phyloP scores from a whole-genome alignment of 176 grass and related monocot genomes.

The Rhynchospora breviuscula region DNA sequence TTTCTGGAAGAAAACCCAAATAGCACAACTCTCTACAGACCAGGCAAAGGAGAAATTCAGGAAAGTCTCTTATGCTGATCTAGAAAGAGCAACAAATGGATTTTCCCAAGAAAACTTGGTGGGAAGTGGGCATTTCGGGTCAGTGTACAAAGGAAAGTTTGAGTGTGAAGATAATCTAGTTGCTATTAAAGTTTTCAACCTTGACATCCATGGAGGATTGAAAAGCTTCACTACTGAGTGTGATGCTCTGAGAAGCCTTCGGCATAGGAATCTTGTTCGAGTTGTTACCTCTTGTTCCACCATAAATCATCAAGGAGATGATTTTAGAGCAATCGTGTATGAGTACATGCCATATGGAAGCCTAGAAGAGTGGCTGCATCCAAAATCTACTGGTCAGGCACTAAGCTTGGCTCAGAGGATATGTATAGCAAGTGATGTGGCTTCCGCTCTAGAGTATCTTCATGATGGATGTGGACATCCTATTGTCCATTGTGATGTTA shows the following conservation, averaged over 20 bases:
- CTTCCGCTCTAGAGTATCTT: constrained; percentile 38
- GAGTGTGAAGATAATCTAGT: not conserved
- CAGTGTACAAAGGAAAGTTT: constrained; percentile 5
- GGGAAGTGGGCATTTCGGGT: not conserved
- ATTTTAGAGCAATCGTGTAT: constrained; percentile 41
- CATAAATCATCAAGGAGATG: not conserved
- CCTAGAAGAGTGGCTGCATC: constrained; percentile 52
- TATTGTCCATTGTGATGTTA: constrained; percentile 52
- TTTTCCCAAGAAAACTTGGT: constrained; percentile 6
- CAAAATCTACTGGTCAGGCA: not conserved
- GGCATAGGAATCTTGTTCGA: constrained; percentile 20
- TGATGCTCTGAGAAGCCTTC: constrained; percentile 24
- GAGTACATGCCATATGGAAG: constrained; percentile 48
- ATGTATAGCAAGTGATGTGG: constrained; percentile 33
- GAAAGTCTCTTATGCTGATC: constrained; percentile 10
- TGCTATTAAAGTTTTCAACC: constrained; percentile 26
- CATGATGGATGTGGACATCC: constrained; percentile 28
- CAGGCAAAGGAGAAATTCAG: not conserved
- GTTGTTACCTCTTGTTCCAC: constrained; percentile 11
- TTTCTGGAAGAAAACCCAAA: not conserved
- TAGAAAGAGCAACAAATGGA: constrained; percentile 9
- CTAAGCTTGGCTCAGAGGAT: constrained; percentile 30
- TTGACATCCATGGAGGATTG: constrained; percentile 10
- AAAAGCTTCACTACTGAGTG: constrained; percentile 20
- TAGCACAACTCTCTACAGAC: not conserved